Evolutionary conservation across 208 protist genomes (phyloP).

Genomic region (Wallacemonas sp.): DNA sequence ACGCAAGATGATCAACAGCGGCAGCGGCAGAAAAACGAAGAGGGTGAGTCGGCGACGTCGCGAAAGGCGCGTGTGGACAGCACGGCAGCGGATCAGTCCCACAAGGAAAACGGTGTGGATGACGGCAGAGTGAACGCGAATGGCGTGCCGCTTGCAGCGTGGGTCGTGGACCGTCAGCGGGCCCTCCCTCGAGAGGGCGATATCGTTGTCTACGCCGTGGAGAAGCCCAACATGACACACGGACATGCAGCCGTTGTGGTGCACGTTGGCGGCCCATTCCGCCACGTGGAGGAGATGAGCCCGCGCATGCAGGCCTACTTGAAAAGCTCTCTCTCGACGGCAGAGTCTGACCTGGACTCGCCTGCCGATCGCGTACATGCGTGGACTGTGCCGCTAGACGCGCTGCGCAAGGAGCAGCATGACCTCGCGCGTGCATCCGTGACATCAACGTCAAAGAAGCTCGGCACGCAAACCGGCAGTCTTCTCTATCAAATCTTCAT

Average conservation of each 20-base stretch:
- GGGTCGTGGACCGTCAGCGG: constrained; percentile 18
- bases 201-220: constrained; percentile 37
- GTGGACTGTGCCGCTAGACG: neutral
- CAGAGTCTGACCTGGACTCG: neutral
- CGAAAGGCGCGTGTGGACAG: neutral
- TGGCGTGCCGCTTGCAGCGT: constrained; percentile 24
- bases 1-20: neutral
- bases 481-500: constrained; percentile 49
- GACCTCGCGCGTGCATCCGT: neutral
- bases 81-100: constrained; percentile 3
- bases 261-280: constrained; percentile 45
- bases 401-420: constrained; percentile 12
- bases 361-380: neutral
- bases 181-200: constrained; percentile 31
- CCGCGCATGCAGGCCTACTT: constrained; percentile 26
- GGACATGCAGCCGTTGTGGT: constrained; percentile 70
- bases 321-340: neutral
- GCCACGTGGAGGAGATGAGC: constrained; percentile 18
- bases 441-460: neutral
- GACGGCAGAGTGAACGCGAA: constrained; percentile 22
- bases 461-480: neutral
- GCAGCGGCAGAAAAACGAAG: neutral
- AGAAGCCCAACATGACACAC: constrained; percentile 26
- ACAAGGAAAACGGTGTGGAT: neutral
- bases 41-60: neutral